phyloP scores from a whole-genome alignment of 306 rosid genomes.

The Prunus salicina region DNA sequence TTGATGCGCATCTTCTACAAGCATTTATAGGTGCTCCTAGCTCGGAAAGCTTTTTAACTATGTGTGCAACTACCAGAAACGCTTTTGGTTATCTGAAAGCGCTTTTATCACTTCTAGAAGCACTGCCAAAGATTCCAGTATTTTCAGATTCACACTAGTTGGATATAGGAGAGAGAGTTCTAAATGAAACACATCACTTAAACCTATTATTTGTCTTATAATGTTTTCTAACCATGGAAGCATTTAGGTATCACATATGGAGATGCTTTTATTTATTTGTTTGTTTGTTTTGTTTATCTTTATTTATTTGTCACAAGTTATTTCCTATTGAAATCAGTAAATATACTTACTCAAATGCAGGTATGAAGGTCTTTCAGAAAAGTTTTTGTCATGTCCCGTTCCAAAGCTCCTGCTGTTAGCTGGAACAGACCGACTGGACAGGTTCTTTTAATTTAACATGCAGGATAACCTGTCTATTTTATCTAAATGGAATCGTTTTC shows the following conservation, averaged over 20 bases:
- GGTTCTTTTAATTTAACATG: constrained; percentile 36
- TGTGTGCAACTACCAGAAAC: background rate
- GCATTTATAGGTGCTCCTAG: background rate
- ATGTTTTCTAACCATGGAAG: background rate
- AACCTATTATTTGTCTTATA: background rate
- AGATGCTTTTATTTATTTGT: background rate
- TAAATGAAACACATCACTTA: background rate
- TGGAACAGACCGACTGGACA: constrained; percentile 96
- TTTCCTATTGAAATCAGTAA: background rate
- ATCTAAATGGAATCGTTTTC: background rate
- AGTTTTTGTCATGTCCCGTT: constrained; percentile 67
- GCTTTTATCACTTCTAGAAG: background rate
- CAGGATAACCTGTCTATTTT: constrained; percentile 6
- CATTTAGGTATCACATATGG: background rate
- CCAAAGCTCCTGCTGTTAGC: constrained; percentile 93
- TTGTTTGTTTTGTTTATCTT: background rate
- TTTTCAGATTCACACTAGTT: background rate
- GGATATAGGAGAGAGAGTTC: background rate
- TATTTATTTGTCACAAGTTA: background rate
- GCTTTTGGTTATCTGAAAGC: background rate
- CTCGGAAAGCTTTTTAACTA: background rate
- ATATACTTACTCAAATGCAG: constrained; percentile 33
- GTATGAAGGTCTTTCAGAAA: constrained; percentile 99
- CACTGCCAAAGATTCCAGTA: background rate
- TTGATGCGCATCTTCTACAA: background rate